phyloP scores from a whole-genome alignment of 306 rosid genomes.

The Cotoneaster glaucophyllus region DNA sequence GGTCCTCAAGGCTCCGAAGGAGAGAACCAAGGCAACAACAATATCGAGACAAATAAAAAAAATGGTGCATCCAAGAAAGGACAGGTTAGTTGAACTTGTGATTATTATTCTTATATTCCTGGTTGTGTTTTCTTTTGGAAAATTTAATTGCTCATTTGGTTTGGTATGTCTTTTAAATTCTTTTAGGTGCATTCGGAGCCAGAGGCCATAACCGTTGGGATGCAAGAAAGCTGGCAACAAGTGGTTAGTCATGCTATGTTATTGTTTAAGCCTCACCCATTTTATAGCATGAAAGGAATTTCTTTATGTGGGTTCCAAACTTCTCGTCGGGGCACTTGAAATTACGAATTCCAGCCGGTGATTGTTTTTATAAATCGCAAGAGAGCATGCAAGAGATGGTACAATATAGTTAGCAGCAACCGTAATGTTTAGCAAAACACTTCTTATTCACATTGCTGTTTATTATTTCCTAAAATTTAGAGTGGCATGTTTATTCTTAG shows the following conservation, averaged over 20 bases:
- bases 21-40: slow-evolving; percentile 20
- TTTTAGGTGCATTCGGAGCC: slow-evolving; percentile 24
- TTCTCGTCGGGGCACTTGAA: slow-evolving; percentile 19
- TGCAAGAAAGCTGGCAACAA: slow-evolving; percentile 36
- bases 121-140: background rate
- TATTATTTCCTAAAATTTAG: slow-evolving; percentile 2
- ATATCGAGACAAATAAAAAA: slow-evolving; percentile 17
- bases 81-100: slow-evolving; percentile 25
- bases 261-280: background rate
- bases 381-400: slow-evolving; percentile 18
- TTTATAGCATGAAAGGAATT: background rate
- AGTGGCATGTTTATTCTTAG: slow-evolving; percentile 11
- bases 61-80: slow-evolving; percentile 17
- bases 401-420: slow-evolving; percentile 6
- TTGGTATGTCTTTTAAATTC: slow-evolving; percentile 1
- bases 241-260: slow-evolving; percentile 22
- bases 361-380: slow-evolving; percentile 21
- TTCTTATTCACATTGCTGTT: background rate
- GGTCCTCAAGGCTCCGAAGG: slow-evolving; percentile 20
- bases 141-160: background rate
- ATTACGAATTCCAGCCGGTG: slow-evolving; percentile 13
- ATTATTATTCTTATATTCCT: background rate
- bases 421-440: background rate
- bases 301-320: slow-evolving; percentile 3
- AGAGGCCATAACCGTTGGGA: slow-evolving; percentile 13